Percentiles rank a stretch among this genome's conserved stretches.
Conservation (phyloP, 768 basidiomycete species). For the Mycena olivaceomarginata region DNA sequence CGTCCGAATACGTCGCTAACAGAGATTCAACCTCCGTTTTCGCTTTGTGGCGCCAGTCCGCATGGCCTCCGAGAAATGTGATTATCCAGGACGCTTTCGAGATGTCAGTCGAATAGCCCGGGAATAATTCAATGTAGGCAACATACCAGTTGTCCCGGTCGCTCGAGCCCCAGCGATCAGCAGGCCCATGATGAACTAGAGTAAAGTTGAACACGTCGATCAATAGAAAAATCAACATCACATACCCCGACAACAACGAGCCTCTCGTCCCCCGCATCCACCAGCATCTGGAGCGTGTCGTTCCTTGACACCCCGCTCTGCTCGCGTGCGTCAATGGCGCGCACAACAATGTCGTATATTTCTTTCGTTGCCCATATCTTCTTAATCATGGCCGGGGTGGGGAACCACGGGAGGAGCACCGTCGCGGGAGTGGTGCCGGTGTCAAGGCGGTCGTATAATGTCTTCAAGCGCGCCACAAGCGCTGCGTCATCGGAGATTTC, state of each 20-base stretch:
- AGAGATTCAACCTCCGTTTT: slow-evolving; percentile 75
- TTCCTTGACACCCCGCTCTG: slow-evolving; percentile 73
- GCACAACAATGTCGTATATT: slow-evolving; percentile 82
- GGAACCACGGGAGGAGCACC: slow-evolving; percentile 86
- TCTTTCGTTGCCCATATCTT: slow-evolving; percentile 85
- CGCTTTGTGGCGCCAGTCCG: slow-evolving; percentile 80
- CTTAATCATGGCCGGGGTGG: slow-evolving; percentile 81
- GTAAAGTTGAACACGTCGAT: slow-evolving; percentile 39
- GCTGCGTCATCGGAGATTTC: slow-evolving; percentile 83
- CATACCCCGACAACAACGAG: slow-evolving; percentile 82
- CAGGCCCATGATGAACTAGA: slow-evolving; percentile 88
- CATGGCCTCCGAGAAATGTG: slow-evolving; percentile 81
- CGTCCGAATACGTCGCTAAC: slow-evolving; percentile 62
- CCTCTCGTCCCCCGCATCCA: slow-evolving; percentile 83
- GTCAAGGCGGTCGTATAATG: slow-evolving; percentile 82
- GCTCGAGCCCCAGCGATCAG: slow-evolving; percentile 89
- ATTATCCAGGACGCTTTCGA: slow-evolving; percentile 81
- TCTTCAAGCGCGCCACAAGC: slow-evolving; percentile 77
- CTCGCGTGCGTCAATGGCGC: slow-evolving; percentile 74
- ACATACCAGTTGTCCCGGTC: slow-evolving; percentile 81
- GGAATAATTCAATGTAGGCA: not conserved
- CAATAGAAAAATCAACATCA: slow-evolving; percentile 33
- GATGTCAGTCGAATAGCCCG: not conserved
- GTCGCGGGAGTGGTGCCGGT: slow-evolving; percentile 83
- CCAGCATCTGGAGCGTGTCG: slow-evolving; percentile 84